These are phyloP conservation scores for Royoungia palumana DNA, from an alignment of 768 basidiomycete genomes.

Conservation along the genomic window DNA sequence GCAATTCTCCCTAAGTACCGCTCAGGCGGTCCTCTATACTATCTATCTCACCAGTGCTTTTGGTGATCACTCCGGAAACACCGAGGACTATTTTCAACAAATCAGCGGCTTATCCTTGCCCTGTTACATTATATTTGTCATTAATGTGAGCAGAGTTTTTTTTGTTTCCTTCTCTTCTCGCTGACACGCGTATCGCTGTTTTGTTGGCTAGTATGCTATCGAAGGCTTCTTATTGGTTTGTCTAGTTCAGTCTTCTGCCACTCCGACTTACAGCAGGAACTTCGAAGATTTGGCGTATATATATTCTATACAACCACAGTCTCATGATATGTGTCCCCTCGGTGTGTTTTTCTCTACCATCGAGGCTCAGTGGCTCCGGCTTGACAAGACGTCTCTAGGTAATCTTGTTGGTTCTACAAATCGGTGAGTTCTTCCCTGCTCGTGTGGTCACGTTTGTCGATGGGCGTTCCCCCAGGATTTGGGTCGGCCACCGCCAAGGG, in stretches of 20 bases:
- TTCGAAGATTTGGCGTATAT: conserved; percentile 25
- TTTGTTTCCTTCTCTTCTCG: not conserved
- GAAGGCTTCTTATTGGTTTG: conserved; percentile 20
- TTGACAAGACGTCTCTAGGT: conserved; percentile 1
- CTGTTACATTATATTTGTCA: conserved; percentile 14
- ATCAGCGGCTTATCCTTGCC: conserved; percentile 1
- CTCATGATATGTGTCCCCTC: conserved; percentile 17
- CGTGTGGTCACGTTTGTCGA: not conserved
- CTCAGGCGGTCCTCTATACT: conserved; percentile 1
- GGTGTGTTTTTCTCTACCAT: conserved; percentile 6
- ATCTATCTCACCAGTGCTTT: conserved; percentile 1
- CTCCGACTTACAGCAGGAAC: not conserved
- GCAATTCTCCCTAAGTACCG: conserved; percentile 8
- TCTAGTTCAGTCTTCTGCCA: not conserved
- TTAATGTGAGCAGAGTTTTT: conserved; percentile 14
- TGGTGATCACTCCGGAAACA: not conserved
- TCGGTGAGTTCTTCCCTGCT: conserved; percentile 7
- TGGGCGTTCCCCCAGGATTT: conserved; percentile 2
- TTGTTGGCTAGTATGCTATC: conserved; percentile 7
- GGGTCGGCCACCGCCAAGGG: conserved; percentile 8
- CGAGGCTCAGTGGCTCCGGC: not conserved
- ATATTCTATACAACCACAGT: conserved; percentile 9
- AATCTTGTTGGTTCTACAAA: conserved; percentile 11
- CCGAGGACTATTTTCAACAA: conserved; percentile 2
- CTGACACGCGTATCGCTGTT: not conserved